Percentiles rank a stretch among this genome's conserved stretches.
These are phyloP conservation scores for Sphenostylis stenocarpa DNA, from an alignment of 306 rosid species.

Conservation along the genomic window DNA sequence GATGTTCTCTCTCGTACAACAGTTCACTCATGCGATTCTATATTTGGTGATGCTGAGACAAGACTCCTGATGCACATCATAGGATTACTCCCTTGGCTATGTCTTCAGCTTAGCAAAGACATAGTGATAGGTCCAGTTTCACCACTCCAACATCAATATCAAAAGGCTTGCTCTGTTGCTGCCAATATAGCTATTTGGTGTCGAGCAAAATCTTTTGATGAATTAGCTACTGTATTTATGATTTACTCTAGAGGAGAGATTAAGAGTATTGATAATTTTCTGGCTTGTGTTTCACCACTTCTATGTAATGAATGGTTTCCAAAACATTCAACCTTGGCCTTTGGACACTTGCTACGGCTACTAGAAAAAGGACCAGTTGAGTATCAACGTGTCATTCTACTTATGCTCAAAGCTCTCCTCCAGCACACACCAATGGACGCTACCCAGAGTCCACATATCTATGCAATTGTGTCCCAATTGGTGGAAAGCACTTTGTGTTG, in stretches of 20 bases:
- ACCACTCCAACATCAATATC: slow-evolving; percentile 86
- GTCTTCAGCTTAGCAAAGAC: slow-evolving; percentile 91
- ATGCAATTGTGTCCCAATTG: slow-evolving; percentile 90
- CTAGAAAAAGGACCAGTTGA: slow-evolving; percentile 94
- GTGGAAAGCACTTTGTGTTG: slow-evolving; percentile 97
- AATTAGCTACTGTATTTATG: slow-evolving; percentile 81
- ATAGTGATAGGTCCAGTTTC: slow-evolving; percentile 76
- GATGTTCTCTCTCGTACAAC: slow-evolving; percentile 93
- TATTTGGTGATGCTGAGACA: slow-evolving; percentile 91
- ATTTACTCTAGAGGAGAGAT: slow-evolving; percentile 88
- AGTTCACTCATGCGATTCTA: slow-evolving; percentile 94
- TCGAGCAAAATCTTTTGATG: slow-evolving; percentile 85
- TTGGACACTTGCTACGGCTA: slow-evolving; percentile 87
- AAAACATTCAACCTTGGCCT: slow-evolving; percentile 87
- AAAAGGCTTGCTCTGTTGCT: slow-evolving; percentile 93
- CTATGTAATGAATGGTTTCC: slow-evolving; percentile 96
- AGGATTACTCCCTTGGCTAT: slow-evolving; percentile 97
- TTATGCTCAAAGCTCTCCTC: slow-evolving; percentile 93
- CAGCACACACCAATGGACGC: slow-evolving; percentile 99
- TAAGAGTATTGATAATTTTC: slow-evolving; percentile 72
- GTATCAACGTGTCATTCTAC: slow-evolving; percentile 94
- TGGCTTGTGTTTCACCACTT: slow-evolving; percentile 90
- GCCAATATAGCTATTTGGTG: slow-evolving; percentile 91
- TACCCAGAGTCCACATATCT: slow-evolving; percentile 97
- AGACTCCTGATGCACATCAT: slow-evolving; percentile 97